phyloP scores from a whole-genome alignment of 2,329 filamentous ascomycete genomes.

The Graphilbum ipis-grandicollis region DNA sequence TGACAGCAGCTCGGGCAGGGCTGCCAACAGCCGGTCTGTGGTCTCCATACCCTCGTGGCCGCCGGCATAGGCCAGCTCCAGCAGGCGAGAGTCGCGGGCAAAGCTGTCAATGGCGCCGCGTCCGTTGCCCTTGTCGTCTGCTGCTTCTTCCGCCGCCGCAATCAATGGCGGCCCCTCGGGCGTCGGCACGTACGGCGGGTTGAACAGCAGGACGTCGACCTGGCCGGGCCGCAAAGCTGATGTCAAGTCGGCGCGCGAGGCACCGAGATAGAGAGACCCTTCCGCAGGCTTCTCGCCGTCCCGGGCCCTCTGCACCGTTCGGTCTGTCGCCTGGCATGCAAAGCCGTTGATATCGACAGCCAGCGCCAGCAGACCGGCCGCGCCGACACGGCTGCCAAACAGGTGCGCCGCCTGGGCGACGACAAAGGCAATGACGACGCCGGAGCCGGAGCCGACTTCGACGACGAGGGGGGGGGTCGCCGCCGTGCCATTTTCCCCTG shows the following conservation, averaged over 20 bases:
- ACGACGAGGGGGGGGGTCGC: slow-evolving; percentile 45
- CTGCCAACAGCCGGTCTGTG: slow-evolving; percentile 59
- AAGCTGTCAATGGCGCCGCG: slow-evolving; percentile 22
- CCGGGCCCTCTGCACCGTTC: slow-evolving; percentile 43
- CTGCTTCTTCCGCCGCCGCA: background rate
- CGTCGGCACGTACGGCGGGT: slow-evolving; percentile 92
- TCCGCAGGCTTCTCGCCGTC: slow-evolving; percentile 20
- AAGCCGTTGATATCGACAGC: slow-evolving; percentile 75
- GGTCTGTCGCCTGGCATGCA: slow-evolving; percentile 58
- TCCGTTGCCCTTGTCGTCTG: background rate
- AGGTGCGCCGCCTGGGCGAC: slow-evolving; percentile 56
- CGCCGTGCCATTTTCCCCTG: no score
- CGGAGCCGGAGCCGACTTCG: slow-evolving; percentile 82
- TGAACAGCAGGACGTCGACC: slow-evolving; percentile 84
- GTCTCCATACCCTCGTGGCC: slow-evolving; percentile 87
- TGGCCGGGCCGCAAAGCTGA: slow-evolving; percentile 36
- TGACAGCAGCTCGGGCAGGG: slow-evolving; percentile 47
- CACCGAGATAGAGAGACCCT: slow-evolving; percentile 39
- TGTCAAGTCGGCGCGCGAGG: slow-evolving; percentile 53
- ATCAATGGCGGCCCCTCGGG: slow-evolving; percentile 40
- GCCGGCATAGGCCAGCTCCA: slow-evolving; percentile 77
- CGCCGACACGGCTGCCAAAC: slow-evolving; percentile 45
- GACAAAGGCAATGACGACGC: slow-evolving; percentile 81
- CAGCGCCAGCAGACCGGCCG: slow-evolving; percentile 43
- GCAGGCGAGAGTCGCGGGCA: slow-evolving; percentile 65